phyloP scores from a whole-genome alignment of 306 rosid genomes.

The Cicer chorassanicum region DNA sequence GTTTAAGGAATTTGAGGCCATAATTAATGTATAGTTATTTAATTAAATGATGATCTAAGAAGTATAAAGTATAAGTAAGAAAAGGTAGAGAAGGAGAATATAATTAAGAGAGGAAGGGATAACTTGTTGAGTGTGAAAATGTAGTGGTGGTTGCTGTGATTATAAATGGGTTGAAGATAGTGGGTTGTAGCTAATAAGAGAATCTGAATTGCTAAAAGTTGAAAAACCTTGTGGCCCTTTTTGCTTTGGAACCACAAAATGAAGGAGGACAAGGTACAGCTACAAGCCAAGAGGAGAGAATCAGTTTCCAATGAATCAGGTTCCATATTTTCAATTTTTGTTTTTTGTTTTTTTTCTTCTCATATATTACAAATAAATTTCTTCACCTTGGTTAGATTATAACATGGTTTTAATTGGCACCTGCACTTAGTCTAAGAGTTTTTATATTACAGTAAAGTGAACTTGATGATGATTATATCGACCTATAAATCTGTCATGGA shows the following conservation, averaged over 20 bases:
- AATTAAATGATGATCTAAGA: neutral
- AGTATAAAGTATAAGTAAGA: neutral
- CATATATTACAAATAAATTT: conserved; percentile 21
- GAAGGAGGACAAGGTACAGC: conserved; percentile 43
- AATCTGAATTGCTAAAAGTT: conserved; percentile 46
- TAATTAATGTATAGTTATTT: conserved; percentile 11
- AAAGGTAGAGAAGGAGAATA: neutral
- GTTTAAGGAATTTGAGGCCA: conserved; percentile 59
- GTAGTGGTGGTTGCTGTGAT: conserved; percentile 18
- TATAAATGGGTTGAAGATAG: conserved; percentile 39
- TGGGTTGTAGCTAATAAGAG: conserved; percentile 45
- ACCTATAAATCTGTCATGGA: too few species aligned
- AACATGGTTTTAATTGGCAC: neutral
- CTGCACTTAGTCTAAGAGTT: too few species aligned
- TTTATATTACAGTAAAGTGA: too few species aligned
- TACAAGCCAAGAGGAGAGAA: conserved; percentile 38
- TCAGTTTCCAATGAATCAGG: conserved; percentile 53
- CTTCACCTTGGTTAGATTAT: neutral
- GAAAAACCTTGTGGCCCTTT: conserved; percentile 47
- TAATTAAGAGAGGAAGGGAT: neutral
- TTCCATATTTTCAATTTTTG: conserved; percentile 42
- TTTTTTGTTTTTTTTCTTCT: neutral
- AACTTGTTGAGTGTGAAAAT: conserved; percentile 39
- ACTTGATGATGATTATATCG: too few species aligned
- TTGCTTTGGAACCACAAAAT: conserved; percentile 55